A percentile compares a stretch with the other conserved stretches of the same genome.
Evolutionary conservation across 805 yeast species (phyloP).

Genomic region (Cyberlindnera xylosilytica): DNA sequence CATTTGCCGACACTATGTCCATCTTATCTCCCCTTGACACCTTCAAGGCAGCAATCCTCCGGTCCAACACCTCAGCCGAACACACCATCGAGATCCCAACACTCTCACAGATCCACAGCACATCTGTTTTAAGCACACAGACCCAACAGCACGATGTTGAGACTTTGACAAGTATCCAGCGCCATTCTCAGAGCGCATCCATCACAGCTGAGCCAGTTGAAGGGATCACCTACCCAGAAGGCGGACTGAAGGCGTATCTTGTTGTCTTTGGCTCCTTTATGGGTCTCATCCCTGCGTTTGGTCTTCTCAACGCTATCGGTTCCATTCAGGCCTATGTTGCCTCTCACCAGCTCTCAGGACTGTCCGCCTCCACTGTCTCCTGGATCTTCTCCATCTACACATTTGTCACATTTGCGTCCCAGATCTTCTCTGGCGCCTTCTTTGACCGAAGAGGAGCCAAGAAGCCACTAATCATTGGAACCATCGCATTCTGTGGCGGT

Average conservation of each 20-base stretch:
- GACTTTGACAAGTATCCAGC: no score
- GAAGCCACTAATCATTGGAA: conserved; percentile 39
- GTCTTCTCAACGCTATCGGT: conserved; percentile 56
- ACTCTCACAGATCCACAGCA: no score
- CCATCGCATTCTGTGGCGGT: conserved; percentile 42
- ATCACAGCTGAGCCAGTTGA: background rate
- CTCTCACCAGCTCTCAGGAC: conserved; percentile 46
- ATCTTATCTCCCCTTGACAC: no score
- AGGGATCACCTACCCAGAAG: conserved; percentile 48
- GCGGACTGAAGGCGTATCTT: conserved; percentile 53
- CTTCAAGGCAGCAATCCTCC: no score
- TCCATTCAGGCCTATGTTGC: conserved; percentile 60
- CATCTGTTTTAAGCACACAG: no score
- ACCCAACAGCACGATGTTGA: no score
- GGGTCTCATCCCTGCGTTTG: conserved; percentile 53
- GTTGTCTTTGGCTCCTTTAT: conserved; percentile 57
- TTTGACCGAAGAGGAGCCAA: conserved; percentile 53
- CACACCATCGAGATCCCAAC: no score
- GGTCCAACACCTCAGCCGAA: no score
- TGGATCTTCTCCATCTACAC: conserved; percentile 64
- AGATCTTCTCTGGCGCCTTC: conserved; percentile 52
- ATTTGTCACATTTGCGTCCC: conserved; percentile 44
- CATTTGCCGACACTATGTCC: no score
- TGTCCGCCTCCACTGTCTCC: conserved; percentile 46
- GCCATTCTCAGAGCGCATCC: no score